Evolutionary conservation across 371 early-diverging fungal genomes (phyloP).

Genomic region (Aphelidium insulamus): DNA sequence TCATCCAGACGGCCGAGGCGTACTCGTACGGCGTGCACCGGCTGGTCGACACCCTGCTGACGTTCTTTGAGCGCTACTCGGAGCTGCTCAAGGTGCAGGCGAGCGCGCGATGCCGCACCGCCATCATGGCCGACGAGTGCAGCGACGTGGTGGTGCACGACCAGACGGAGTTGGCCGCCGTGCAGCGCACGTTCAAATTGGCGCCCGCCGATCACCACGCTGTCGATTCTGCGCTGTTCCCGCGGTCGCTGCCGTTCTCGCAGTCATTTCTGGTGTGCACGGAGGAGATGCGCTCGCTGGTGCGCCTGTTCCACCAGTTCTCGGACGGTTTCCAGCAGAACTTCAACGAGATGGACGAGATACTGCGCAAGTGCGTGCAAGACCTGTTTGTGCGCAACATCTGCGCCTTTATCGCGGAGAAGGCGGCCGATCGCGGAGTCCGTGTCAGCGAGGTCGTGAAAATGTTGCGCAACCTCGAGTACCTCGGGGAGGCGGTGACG

Average conservation of each 20-base stretch:
- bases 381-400: too few species aligned
- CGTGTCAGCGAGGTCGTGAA: too few species aligned
- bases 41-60: constrained; percentile 37
- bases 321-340: too few species aligned
- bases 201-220: background rate
- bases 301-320: too few species aligned
- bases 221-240: constrained; percentile 16
- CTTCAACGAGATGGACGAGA: too few species aligned
- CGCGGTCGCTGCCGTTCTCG: constrained; percentile 60
- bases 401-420: too few species aligned
- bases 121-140: background rate
- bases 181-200: background rate
- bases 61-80: constrained; percentile 54
- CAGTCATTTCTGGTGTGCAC: too few species aligned
- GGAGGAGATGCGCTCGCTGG: too few species aligned
- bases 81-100: constrained; percentile 49
- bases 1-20: constrained; percentile 74
- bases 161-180: background rate
- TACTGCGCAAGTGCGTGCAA: too few species aligned
- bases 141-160: background rate
- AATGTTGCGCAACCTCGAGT: too few species aligned
- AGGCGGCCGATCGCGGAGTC: too few species aligned
- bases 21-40: constrained; percentile 44
- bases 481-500: too few species aligned
- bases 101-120: constrained; percentile 25